Evolutionary conservation across 1,284 basidiomycete species (phyloP), one percentile per base, ranked within the genome.

Genomic region (Apiotrichum gracile): DNA sequence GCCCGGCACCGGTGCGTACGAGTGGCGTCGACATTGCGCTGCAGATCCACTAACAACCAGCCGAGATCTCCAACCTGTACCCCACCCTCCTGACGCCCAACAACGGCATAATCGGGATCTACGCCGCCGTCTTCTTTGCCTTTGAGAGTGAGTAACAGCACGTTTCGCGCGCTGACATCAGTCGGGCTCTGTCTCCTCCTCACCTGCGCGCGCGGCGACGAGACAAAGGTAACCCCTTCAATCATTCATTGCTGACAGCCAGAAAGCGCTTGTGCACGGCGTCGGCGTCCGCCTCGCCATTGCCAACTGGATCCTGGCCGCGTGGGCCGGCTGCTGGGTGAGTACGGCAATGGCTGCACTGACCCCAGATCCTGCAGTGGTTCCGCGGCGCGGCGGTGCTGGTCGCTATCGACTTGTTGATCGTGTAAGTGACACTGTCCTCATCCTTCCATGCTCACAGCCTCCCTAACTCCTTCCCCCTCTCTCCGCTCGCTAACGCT

Each of bases 191-290:
- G 89, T 55, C 62, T 89, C 4, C 76, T 91, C 16, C 78, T 93
- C 7, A 81, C 88, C 0, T 61, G 86, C 2, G 83, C 83, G 0
- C 78, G 80, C n/a, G 87, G 84, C 54, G 78, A 82, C 0, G 87
- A 88, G 66, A 92, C 90, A 13, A 93, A 91, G 78, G 86, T 84
- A n/a, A n/a, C n/a, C n/a, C n/a, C n/a, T n/a, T n/a, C n/a, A n/a
- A n/a, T n/a, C n/a, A n/a, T 29, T 24, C 6, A 26, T 21, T 16
- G 31, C 51, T 52, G 47, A 25, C 6, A 33, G 13, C n/a, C 56
- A 86, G 83, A 79, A 76, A 49, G 81, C 86, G 0, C 72, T 90
- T 6, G 80, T 85, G 1, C 83, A 87, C 62, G 88, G 84, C 7
- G 86, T 91, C 12, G 90, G 90, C 0, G 68, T 87, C 4, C 80